Conservation (phyloP, 176 grass and related monocot genomes). For the Eragrostis nindensis region DNA sequence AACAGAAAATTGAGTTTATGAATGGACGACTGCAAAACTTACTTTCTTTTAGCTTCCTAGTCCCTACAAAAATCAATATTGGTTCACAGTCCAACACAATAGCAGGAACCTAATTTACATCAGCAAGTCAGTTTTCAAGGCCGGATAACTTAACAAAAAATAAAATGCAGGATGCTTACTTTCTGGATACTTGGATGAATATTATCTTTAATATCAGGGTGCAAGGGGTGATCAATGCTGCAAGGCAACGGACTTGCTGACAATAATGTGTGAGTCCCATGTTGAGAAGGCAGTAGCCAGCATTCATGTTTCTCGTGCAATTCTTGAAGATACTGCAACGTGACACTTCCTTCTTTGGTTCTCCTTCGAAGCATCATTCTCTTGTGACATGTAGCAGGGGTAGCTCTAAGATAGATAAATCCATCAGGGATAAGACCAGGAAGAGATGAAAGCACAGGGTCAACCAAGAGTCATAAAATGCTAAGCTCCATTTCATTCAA, state of each 20-base stretch:
- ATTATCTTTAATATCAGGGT: constrained; percentile 65
- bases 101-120: constrained; percentile 46
- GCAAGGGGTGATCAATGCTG: constrained; percentile 46
- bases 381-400: constrained; percentile 69
- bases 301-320: constrained; percentile 77
- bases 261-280: constrained; percentile 32
- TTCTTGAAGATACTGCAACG: constrained; percentile 52
- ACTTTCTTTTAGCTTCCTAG: constrained; percentile 51
- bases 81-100: constrained; percentile 57
- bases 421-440: constrained; percentile 69
- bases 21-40: neutral
- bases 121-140: neutral
- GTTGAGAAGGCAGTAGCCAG: constrained; percentile 62
- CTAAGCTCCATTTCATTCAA: constrained; percentile 81
- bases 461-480: constrained; percentile 90
- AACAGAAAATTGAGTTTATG: neutral
- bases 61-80: constrained; percentile 53
- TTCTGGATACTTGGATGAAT: constrained; percentile 72
- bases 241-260: constrained; percentile 55
- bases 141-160: neutral
- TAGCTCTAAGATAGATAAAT: constrained; percentile 80
- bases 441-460: constrained; percentile 68
- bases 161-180: constrained; percentile 40
- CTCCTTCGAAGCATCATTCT: constrained; percentile 69
- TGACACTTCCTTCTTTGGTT: constrained; percentile 64